Evolutionary conservation across 2,329 filamentous ascomycete genomes (phyloP).

Genomic region (Byssochlamys sp.): DNA sequence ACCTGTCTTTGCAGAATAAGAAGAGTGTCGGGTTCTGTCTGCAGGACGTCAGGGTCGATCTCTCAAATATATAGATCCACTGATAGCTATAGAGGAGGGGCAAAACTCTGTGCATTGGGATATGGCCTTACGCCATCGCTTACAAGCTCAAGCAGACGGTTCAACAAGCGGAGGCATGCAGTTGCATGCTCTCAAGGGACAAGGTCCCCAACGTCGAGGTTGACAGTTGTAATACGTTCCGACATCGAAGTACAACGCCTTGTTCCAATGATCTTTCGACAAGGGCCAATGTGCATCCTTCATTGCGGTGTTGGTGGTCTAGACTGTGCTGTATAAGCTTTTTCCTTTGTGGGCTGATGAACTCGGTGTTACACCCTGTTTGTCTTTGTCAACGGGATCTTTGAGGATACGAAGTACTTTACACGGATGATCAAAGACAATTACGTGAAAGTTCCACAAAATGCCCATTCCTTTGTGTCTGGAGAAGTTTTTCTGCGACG

Average conservation of each 20-base stretch:
- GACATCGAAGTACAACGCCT: not conserved
- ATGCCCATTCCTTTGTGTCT: not conserved
- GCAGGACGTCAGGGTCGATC: not conserved
- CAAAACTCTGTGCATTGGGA: not conserved
- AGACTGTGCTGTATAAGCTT: not conserved
- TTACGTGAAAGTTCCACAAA: not conserved
- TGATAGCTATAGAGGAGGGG: not conserved
- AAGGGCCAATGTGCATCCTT: not conserved
- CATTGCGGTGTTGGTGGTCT: not conserved
- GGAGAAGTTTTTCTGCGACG: not conserved
- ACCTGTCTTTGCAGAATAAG: not conserved
- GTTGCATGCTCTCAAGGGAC: not conserved
- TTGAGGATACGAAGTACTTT: not conserved
- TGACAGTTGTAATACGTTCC: not conserved
- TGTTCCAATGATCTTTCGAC: not conserved
- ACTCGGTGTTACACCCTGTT: not conserved
- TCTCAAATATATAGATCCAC: not conserved
- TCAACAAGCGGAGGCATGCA: not conserved
- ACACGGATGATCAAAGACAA: not conserved
- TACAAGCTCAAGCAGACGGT: not conserved
- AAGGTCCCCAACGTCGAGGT: not conserved
- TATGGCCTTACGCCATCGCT: not conserved
- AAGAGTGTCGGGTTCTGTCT: not conserved
- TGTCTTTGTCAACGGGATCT: not conserved
- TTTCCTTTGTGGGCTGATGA: not conserved